Evolutionary conservation across 495 filamentous ascomycete species (phyloP), one percentile per base, ranked within the genome.

Genomic region (Neurospora sp.): DNA sequence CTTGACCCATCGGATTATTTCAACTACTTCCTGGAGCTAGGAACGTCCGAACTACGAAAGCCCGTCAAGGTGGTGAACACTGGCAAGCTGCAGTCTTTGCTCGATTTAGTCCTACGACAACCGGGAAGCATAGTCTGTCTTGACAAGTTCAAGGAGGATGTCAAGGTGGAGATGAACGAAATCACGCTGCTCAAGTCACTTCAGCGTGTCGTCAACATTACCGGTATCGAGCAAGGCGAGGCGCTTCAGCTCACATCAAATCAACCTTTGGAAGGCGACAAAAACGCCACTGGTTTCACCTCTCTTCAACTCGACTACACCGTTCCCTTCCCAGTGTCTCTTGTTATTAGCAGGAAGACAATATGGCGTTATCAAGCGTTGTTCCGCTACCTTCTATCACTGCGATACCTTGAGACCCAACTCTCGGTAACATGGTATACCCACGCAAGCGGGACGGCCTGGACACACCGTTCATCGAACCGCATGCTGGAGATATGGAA

Each of bases 1-100:
- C 90, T 98, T 49, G 95, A 98, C 76, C 91, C 94, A 4, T 98
- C 96, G 2, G 96, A 99, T 79, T 99, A 97, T 82, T 99, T 99
- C 83, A 92, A 93, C 14, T 96, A 97, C 80, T 99, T 99, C 82
- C 90, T 98, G 70, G 96, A 99, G 76, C 90, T 99, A 0, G 90
- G 92, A 69, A 84, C 91, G 23, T 95, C 93, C 0, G 96, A 99
- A 80, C 86, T 99, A 38, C 90, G 91, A 76, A 98, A 98, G 79
- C 92, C 92, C 0, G 93, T 92, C 20, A 93, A 93, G 77, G 86
- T 86, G 44, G 94, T 98, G 79, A 99, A 99, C 77, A 92, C 93
- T 42, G 89, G 90, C 77, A 98, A 98, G 78, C 86, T 99, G 2
- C 96, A 99, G 79, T 97, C 94, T 4, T 86, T 99, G 9, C 89